Base-by-base conservation (phyloP, 2,329 filamentous ascomycete species). In the Diplodia mutila region DNA sequence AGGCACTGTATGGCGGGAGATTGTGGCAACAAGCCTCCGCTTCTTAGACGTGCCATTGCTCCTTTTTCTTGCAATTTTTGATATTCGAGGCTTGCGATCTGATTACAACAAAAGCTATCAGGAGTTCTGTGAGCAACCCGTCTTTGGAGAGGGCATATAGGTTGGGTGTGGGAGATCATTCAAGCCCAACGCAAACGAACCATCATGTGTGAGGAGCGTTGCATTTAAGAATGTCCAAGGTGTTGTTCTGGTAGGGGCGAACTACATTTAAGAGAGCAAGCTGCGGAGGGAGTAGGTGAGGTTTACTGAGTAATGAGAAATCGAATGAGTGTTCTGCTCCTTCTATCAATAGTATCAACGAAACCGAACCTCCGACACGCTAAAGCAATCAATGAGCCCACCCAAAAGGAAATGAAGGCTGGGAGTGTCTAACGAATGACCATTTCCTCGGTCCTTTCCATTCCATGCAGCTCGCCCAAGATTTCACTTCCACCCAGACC, bases 401-500 rank as follows among this genome's bases (percentile, higher is more conserved):
- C 9, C 14, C 51, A 25, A 29, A 23, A n/a, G 16, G 4, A 18
- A 3, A 52, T 14, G 6, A 54, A 4, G 21, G 32, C 9, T 7
- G 27, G 34, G n/a, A 25, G 18, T 5, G 4, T 61, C 49, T 51
- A 83, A 57, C 81, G 75, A 71, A 84, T 82, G 11, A 76, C 71
- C 65, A 71, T 67, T 23, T 69, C 70, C 61, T 85, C 87, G 71
- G 91, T 89, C 75, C 90, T 89, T 72, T 93, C 90, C 72, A 95
- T 90, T 3, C 92, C 92, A 76, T 96, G 90, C 66, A 93, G 81
- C 23, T 88, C 88, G 76, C 97, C 93, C 37, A 97, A 84, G 70
- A 97, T 96, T 76, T 91, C 89, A 79, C 93, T 96, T 4, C 93
- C 91, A 14, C 91, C 92, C 27, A 97, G 81, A 70, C 92, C 68